These are phyloP conservation scores for Colletotrichum destructivum DNA, from an alignment of 2,329 filamentous ascomycete genomes.

Conservation along the genomic window DNA sequence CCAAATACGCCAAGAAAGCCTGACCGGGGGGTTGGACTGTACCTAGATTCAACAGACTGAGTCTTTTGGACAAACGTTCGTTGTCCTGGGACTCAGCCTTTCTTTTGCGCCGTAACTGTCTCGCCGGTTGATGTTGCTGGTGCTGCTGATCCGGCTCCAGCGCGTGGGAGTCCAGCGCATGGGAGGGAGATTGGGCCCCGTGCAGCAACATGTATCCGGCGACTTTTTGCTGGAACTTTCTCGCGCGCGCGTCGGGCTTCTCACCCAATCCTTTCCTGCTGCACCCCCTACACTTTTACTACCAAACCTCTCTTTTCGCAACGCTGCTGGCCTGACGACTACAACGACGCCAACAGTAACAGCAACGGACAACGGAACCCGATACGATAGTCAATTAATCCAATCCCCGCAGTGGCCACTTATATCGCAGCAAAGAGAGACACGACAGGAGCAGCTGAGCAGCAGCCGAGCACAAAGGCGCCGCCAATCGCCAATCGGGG, in stretches of 20 bases:
- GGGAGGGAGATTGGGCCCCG: conserved; percentile 51
- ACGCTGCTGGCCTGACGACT: conserved; percentile 17
- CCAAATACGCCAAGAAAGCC: conserved; percentile 28
- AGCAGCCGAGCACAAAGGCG: conserved; percentile 22
- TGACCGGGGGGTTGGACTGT: conserved; percentile 50
- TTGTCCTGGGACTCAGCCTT: conserved; percentile 74
- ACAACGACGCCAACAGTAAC: conserved; percentile 11
- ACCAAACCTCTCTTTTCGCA: conserved; percentile 17
- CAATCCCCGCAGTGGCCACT: conserved; percentile 24
- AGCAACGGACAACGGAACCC: conserved; percentile 2
- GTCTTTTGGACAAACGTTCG: conserved; percentile 86
- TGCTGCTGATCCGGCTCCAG: conserved; percentile 42
- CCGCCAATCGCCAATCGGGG: conserved; percentile 19
- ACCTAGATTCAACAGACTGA: conserved; percentile 89
- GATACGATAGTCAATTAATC: conserved; percentile 31
- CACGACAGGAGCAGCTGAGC: conserved; percentile 21
- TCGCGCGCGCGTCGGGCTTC: conserved; percentile 4
- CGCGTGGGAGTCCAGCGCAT: conserved; percentile 39
- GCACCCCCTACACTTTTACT: background rate
- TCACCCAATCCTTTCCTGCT: conserved; percentile 14
- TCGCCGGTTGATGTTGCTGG: conserved; percentile 43
- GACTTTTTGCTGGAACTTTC: conserved; percentile 35
- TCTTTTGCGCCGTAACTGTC: conserved; percentile 64
- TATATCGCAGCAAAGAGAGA: conserved; percentile 30
- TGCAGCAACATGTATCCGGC: conserved; percentile 53